Base-by-base conservation (phyloP, 768 basidiomycete genomes). In the Symmetrospora coprosmae region DNA sequence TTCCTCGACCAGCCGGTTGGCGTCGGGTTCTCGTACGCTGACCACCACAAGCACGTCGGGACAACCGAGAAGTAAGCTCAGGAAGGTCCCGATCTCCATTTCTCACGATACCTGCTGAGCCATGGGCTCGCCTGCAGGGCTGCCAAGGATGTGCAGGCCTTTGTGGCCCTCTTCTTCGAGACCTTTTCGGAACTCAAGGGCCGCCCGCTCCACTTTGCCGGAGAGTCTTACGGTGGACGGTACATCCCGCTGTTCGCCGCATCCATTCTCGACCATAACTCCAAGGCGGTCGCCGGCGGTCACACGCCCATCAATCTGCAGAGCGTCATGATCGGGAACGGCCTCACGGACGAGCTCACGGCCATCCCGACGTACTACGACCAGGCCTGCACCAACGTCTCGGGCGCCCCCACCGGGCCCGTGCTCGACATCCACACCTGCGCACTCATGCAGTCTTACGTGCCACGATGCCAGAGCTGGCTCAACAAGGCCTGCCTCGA, bases 361-460 rank as follows among this genome's bases (percentile, higher is more conserved):
- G 52, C 52, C 31, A 55, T 55, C 25, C 52, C 52, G 6, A 58
- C 62, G 6, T 63, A 63, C 53, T 63, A 63, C 47, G 55, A 56
- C 23, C 51, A 61, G 35, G 62, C 62, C 35, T 63, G 62, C 53
- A 58, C 62, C 9, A 37, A 55, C 23, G 40, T 55, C 19, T 11
- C 45, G 4, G 37, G 35, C 13, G 62, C 52, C 9, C 53, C 53
- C 30, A 49, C 35, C 25, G 46, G 50, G 45, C 62, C 62, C 0
- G 62, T 63, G 4, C 46, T 63, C 11, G 47, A 50, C 47, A 37
- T 50, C 38, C 45, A 58, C 30, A 39, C 53, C 2, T 63, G 62
- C 43, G 47, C 53, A 2, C 33, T n/a, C 17, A 63, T 63, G 62
- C 62, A 63, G 48, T 55, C 52, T 7, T 55, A 41, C 25, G 52